Conservation (phyloP, 768 basidiomycete species). For the Jaapia argillacea region DNA sequence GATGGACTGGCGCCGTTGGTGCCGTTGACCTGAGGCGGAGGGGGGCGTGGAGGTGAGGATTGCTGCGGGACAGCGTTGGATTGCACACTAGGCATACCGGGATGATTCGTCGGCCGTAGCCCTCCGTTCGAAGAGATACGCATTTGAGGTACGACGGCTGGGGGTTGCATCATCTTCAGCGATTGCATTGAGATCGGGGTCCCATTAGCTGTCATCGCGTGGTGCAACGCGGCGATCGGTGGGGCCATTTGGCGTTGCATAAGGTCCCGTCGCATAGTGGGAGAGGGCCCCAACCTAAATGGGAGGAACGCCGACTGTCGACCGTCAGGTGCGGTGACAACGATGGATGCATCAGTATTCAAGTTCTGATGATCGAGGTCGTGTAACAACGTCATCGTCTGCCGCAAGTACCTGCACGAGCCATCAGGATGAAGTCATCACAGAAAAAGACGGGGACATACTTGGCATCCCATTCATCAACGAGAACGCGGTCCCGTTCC, state of each 20-base stretch:
- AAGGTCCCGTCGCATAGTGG: conserved; percentile 17
- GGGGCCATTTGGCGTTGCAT: conserved; percentile 7
- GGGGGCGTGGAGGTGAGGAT: conserved; percentile 18
- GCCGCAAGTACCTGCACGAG: conserved; percentile 36
- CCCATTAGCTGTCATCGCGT: conserved; percentile 24
- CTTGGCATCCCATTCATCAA: conserved; percentile 63
- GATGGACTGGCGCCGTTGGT: too few species aligned
- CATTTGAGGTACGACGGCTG: conserved; percentile 42
- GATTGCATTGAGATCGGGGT: conserved; percentile 51
- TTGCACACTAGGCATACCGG: conserved; percentile 26
- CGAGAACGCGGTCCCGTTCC: conserved; percentile 56
- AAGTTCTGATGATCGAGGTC: conserved; percentile 33
- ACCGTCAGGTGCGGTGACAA: conserved; percentile 34
- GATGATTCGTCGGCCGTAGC: conserved; percentile 33
- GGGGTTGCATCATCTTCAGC: conserved; percentile 50
- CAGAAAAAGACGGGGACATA: conserved; percentile 13
- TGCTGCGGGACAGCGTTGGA: conserved; percentile 21
- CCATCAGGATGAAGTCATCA: conserved; percentile 2
- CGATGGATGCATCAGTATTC: conserved; percentile 37
- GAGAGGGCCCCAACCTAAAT: conserved; percentile 26
- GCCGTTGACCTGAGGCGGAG: conserved; percentile 19
- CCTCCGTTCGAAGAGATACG: conserved; percentile 51
- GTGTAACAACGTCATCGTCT: conserved; percentile 43
- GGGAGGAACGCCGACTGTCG: conserved; percentile 40
- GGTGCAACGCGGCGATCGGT: conserved; percentile 9